phyloP scores from a whole-genome alignment of 2,329 filamentous ascomycete species.

The Aureobasidium sp. region DNA sequence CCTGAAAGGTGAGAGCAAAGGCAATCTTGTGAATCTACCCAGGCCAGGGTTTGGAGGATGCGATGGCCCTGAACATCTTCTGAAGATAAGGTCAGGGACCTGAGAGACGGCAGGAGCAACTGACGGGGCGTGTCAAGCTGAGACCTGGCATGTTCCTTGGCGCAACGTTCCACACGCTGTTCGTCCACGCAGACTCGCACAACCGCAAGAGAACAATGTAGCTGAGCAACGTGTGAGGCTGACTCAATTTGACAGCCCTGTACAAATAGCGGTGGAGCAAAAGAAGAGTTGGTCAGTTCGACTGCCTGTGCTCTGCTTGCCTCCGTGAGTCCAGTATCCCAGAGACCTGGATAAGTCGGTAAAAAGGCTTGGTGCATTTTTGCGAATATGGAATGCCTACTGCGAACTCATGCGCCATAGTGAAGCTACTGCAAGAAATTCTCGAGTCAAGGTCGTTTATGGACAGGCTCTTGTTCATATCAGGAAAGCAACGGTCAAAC shows the following conservation, averaged over 20 bases:
- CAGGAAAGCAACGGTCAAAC: constrained; percentile 6
- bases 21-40: constrained; percentile 1
- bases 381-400: constrained; percentile 1
- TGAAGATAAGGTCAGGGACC: constrained; percentile 1
- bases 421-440: constrained; percentile 7
- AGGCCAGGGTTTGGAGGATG: background rate
- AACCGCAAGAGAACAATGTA: background rate
- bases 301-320: background rate
- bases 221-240: constrained; percentile 8
- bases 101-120: background rate
- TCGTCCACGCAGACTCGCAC: constrained; percentile 5
- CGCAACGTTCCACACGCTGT: constrained; percentile 2
- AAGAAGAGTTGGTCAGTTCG: constrained; percentile 3
- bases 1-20: background rate
- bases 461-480: constrained; percentile 10
- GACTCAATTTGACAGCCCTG: background rate
- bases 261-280: background rate
- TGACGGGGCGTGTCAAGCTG: background rate
- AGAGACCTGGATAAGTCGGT: constrained; percentile 2
- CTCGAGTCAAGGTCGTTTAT: background rate
- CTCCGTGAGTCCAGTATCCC: background rate
- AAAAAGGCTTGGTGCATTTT: background rate
- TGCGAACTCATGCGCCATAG: constrained; percentile 5
- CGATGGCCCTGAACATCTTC: background rate
- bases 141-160: constrained; percentile 11